Evolutionary conservation across 257 asterid species (phyloP), one percentile per base, ranked within the genome.

Genomic region (Solanum rostratum): DNA sequence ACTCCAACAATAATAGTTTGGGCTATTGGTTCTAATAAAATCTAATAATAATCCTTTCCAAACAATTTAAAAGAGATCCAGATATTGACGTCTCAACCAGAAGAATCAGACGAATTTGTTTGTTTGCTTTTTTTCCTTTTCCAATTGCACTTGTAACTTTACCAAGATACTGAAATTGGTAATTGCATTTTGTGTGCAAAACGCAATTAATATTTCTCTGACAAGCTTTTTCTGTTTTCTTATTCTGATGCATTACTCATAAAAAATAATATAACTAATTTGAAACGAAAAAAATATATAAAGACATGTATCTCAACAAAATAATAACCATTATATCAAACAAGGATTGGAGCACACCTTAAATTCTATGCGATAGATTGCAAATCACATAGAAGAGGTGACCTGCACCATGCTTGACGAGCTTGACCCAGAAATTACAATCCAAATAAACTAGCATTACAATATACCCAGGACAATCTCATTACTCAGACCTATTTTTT

Each of bases 311-410:
- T 53, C 45, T 41, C 45, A 41, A 41, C 45, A 41, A 41, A 7
- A 41, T 41, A 41, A 41, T 7, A 0, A 41, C 15, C 27, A 2
- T 4, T 29, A 30, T 62, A 33, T 33, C 39, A 33, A n/a, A 33
- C 4, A 33, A 33, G 39, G 39, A 3, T 33, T 33, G 39, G 39
- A 3, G 39, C 39, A 2, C 6, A 33, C 39, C 37, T 33, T 33
- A 0, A 0, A 4, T 33, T 0, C 2, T 33, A 33, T 33, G 39
- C 4, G 4, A 33, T 33, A 33, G 4, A 4, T 4, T 1, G 6
- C 1, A 33, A 33, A 33, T 4, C 39, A 33, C 39, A 33, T n/a
- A n/a, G 4, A 33, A 33, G 6, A 33, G 39, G 39, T 4, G 4
- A 33, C 37, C 5, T 0, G 39, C 39, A 33, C 39, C 39, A 33